phyloP scores from a whole-genome alignment of 73 alveolate genomes.

The Paraurostyla sp. region DNA sequence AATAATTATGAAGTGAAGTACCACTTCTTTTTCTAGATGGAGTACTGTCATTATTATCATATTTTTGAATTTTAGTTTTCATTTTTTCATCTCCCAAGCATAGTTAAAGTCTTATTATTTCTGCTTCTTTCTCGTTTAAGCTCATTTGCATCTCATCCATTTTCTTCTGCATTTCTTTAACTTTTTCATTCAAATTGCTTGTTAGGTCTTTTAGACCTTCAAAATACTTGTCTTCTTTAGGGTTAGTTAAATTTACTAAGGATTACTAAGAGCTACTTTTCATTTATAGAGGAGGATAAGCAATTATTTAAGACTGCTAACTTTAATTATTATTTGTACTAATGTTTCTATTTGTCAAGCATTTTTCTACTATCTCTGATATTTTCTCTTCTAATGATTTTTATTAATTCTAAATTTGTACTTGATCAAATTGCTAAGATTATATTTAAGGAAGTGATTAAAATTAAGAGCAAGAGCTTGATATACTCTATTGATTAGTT shows the following conservation, averaged over 20 bases:
- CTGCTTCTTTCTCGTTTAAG: constrained; percentile 72
- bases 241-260: neutral
- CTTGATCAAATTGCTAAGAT: neutral
- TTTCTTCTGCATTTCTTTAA: constrained; percentile 38
- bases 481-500: neutral
- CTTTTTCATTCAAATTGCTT: neutral
- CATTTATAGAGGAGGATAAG: constrained; percentile 13
- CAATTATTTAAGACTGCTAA: neutral
- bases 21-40: constrained; percentile 6
- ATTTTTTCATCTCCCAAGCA: constrained; percentile 68
- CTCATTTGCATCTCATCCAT: constrained; percentile 65
- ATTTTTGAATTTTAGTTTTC: neutral
- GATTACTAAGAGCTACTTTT: neutral
- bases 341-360: neutral
- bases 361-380: constrained; percentile 33
- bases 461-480: neutral
- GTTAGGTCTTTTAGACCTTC: neutral
- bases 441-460: neutral
- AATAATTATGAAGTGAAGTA: neutral
- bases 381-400: constrained; percentile 36
- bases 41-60: neutral
- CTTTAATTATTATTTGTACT: neutral
- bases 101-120: constrained; percentile 60
- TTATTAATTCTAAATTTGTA: neutral
- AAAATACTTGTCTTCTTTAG: neutral